phyloP scores from a whole-genome alignment of 2,329 filamentous ascomycete species.

The Pseudogymnoascus sp. region DNA sequence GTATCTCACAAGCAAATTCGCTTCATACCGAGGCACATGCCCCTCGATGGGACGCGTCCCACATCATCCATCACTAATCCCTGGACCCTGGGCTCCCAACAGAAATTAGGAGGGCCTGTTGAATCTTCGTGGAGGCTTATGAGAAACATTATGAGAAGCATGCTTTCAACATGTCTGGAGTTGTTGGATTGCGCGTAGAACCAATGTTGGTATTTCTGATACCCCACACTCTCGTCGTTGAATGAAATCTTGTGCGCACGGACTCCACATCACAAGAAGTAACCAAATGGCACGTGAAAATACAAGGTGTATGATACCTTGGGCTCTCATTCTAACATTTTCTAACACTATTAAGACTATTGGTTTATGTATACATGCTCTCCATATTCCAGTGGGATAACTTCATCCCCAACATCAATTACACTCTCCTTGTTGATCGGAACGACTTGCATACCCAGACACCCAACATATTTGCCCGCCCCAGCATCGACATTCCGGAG shows the following conservation, averaged over 20 bases:
- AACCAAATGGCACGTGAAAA: neutral
- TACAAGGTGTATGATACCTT: neutral
- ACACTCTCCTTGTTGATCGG: slow-evolving; percentile 41
- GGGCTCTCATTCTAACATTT: neutral
- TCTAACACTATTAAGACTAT: slow-evolving; percentile 6
- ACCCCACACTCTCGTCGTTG: neutral
- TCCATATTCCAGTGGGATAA: slow-evolving; percentile 39
- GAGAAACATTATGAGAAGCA: neutral
- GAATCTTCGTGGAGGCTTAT: neutral
- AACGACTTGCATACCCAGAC: slow-evolving; percentile 59
- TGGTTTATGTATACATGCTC: slow-evolving; percentile 21
- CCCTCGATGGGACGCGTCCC: neutral
- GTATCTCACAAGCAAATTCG: slow-evolving; percentile 3
- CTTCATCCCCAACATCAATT: slow-evolving; percentile 49
- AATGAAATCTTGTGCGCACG: neutral
- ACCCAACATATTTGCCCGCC: slow-evolving; percentile 44
- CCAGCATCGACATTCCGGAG: slow-evolving; percentile 55
- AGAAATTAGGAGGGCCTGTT: neutral
- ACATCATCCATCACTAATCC: neutral
- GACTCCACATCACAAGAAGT: neutral
- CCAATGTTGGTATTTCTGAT: neutral
- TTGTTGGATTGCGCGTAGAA: neutral
- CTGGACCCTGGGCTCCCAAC: slow-evolving; percentile 1
- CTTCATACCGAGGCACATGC: neutral
- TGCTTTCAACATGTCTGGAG: neutral